Percentiles rank a stretch among this genome's conserved stretches.
phyloP scores from a whole-genome alignment of 2,329 filamentous ascomycete genomes.

The Arthrocladium fulminans region DNA sequence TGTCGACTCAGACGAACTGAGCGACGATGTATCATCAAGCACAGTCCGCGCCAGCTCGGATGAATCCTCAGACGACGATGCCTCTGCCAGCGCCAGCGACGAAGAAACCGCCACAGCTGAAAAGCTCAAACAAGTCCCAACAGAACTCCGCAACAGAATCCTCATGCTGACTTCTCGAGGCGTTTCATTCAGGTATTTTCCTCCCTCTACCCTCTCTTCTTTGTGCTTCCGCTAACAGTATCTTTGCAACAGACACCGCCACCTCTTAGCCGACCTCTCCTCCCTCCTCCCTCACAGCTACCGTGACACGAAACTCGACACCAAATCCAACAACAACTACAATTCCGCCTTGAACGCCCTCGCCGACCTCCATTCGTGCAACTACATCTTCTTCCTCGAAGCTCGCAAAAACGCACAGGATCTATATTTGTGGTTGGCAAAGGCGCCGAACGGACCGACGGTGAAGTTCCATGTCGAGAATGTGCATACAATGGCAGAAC shows the following conservation, averaged over 20 bases:
- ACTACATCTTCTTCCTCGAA: constrained; percentile 92
- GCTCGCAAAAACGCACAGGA: constrained; percentile 81
- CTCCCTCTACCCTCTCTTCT: constrained; percentile 15
- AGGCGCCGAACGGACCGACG: constrained; percentile 74
- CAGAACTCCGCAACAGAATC: constrained; percentile 49
- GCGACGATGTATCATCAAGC: constrained; percentile 29
- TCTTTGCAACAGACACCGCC: constrained; percentile 65
- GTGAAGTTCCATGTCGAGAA: constrained; percentile 48
- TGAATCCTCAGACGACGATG: constrained; percentile 24
- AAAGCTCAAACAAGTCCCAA: constrained; percentile 13
- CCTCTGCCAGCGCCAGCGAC: constrained; percentile 30
- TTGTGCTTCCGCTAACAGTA: constrained; percentile 9
- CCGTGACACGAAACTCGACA: constrained; percentile 95
- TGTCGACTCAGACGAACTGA: constrained; percentile 23
- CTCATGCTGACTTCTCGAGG: constrained; percentile 87
- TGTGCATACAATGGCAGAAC: constrained; percentile 91
- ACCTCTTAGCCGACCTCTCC: constrained; percentile 82
- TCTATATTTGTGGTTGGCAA: constrained; percentile 87
- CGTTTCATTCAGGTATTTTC: constrained; percentile 67
- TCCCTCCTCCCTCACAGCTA: constrained; percentile 82
- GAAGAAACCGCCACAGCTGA: constrained; percentile 24
- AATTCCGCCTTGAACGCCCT: constrained; percentile 72
- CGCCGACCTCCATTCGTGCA: constrained; percentile 78
- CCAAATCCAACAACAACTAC: constrained; percentile 58
- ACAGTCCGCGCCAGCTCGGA: constrained; percentile 26